Evolutionary conservation across 768 basidiomycete species (phyloP).

Genomic region (Kwoniella bestiolae): DNA sequence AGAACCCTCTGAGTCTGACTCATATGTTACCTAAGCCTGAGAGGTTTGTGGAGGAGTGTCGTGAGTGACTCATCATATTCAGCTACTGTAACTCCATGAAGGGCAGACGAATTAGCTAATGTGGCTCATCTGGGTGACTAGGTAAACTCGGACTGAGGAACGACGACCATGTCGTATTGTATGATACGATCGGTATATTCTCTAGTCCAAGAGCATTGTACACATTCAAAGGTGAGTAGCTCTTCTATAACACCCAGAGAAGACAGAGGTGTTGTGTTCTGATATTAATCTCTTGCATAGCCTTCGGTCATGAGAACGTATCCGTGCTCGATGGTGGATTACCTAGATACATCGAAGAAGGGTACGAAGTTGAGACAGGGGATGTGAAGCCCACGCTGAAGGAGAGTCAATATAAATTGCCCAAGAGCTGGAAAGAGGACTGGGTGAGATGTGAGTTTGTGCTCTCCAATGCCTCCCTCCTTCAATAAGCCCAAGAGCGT

Average conservation of each 20-base stretch:
- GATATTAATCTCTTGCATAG: constrained; percentile 38
- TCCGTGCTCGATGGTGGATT: constrained; percentile 93
- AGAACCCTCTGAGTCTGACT: constrained; percentile 77
- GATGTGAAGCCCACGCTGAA: constrained; percentile 24
- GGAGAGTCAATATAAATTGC: constrained; percentile 26
- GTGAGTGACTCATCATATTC: constrained; percentile 61
- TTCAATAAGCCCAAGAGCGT: no score
- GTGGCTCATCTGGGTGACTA: constrained; percentile 35
- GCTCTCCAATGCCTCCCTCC: neutral
- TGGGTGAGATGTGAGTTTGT: constrained; percentile 40
- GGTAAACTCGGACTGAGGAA: constrained; percentile 74
- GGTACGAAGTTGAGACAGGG: constrained; percentile 53
- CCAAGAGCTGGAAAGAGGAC: constrained; percentile 21
- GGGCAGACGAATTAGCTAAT: neutral
- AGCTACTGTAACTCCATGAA: no score
- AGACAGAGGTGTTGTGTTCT: neutral
- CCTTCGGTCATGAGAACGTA: constrained; percentile 83
- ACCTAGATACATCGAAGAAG: constrained; percentile 75
- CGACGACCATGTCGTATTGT: constrained; percentile 81
- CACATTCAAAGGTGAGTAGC: constrained; percentile 71
- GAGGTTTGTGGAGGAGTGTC: constrained; percentile 76
- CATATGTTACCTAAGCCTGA: constrained; percentile 88
- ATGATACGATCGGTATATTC: constrained; percentile 89
- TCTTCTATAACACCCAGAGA: neutral
- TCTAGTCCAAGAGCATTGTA: constrained; percentile 89